phyloP scores from a whole-genome alignment of 768 basidiomycete genomes.

The Podaxis sp. region DNA sequence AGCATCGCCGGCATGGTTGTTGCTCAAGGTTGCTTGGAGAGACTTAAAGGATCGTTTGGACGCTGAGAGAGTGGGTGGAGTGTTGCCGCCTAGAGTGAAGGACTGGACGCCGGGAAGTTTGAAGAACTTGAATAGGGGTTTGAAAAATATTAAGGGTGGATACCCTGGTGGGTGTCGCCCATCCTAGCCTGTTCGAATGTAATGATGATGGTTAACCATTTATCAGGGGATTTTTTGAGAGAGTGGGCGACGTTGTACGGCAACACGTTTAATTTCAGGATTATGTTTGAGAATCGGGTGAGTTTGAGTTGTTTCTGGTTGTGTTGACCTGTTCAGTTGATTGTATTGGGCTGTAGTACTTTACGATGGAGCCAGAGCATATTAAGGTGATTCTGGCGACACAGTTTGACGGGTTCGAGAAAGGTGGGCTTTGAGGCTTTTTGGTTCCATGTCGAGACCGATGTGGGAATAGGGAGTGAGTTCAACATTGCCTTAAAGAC shows the following conservation, averaged over 20 bases:
- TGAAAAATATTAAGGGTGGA: conserved; percentile 37
- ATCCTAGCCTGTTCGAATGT: neutral
- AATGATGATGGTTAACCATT: neutral
- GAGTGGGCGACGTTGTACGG: conserved; percentile 34
- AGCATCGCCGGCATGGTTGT: neutral
- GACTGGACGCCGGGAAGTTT: conserved; percentile 42
- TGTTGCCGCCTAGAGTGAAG: conserved; percentile 33
- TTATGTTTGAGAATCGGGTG: conserved; percentile 19
- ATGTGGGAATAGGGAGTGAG: conserved; percentile 29
- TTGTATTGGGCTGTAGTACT: conserved; percentile 41
- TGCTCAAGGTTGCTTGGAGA: neutral
- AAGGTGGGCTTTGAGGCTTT: conserved; percentile 34
- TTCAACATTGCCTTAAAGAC: conserved; percentile 43
- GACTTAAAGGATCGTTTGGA: neutral
- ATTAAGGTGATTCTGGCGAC: conserved; percentile 58
- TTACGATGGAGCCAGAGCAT: conserved; percentile 52
- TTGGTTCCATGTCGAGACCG: neutral
- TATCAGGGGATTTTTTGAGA: conserved; percentile 41
- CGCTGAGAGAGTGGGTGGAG: conserved; percentile 13
- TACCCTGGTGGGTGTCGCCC: conserved; percentile 43
- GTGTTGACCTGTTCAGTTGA: neutral
- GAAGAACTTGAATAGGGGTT: conserved; percentile 35
- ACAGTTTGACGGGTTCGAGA: conserved; percentile 56
- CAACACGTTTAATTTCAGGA: conserved; percentile 39
- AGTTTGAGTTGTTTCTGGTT: neutral